Base-by-base conservation (phyloP, 225 moss, liverwort and hornwort genomes). In the Climacium dendroides region DNA sequence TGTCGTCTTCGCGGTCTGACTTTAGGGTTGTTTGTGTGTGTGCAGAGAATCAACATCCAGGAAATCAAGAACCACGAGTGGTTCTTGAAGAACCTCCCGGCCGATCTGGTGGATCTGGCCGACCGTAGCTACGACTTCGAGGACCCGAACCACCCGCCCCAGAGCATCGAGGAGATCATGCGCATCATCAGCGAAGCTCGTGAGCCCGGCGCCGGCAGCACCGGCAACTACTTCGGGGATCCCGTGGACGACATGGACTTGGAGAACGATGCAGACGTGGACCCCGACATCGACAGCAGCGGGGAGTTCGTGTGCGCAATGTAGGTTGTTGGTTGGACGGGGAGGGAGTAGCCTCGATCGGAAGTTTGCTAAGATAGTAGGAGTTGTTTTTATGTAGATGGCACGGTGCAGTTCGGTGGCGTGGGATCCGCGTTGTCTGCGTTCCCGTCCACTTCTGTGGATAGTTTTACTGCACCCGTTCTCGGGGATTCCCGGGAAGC, bases 251-350 rank as follows among this genome's bases (percentile, higher is more conserved):
- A 67, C 39, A 96, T 95, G 88, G 98, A 99, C 65, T 94, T 99
- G 97, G 96, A 97, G 65, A 73, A 96, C 87, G 98, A 96, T 62
- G 94, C 81, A 74, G 98, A 93, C 82, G 92, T 70, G n/a, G 94
- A 95, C 81, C 94, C 94, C 6, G 94, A 98, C 83, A 81, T 95
- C 29, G 95, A 95, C 32, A 97, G 98, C 74, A 99, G 98, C 87
- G 98, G 98, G 80, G 98, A 99, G 88, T 99, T 99, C 74, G 98
- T 99, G 58, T 97, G 98, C 87, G 91, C 95, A 48, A 96, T 99
- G 96, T 97, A 95, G 84, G 87, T 23, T 30, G 4, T 37, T 9
- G 64, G 7, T 2, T 25, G 61, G 47, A 13, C 39, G 35, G 35
- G 64, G 59, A 63, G 63, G 58, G 18, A 22, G 64, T 63, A 10